These are phyloP conservation scores for Anethum foeniculum DNA, from an alignment of 140 eudicot genomes.

Conservation along the genomic window DNA sequence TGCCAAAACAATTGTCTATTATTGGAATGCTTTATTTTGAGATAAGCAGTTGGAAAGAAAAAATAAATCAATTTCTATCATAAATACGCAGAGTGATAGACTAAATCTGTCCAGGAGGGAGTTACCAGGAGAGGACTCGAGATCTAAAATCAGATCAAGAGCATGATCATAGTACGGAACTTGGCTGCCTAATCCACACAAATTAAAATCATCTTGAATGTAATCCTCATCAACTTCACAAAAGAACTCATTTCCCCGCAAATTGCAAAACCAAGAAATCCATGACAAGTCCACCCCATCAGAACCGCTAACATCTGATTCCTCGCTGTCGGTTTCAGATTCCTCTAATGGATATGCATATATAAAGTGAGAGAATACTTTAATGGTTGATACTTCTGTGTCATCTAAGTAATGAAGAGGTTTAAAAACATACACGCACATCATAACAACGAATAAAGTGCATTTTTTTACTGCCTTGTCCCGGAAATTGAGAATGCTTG, in stretches of 20 bases:
- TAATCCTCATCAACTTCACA: conserved; percentile 64
- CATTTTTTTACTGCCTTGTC: too few relatives aligned
- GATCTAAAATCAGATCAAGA: conserved; percentile 49
- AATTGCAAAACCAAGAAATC: conserved; percentile 61
- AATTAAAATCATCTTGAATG: conserved; percentile 59
- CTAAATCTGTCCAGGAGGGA: neutral
- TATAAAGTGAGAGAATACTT: neutral
- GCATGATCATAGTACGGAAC: conserved; percentile 57
- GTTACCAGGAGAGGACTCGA: conserved; percentile 51
- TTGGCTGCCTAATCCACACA: conserved; percentile 52
- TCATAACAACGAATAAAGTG: neutral
- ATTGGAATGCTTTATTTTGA: neutral
- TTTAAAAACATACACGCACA: neutral
- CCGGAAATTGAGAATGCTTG: neutral
- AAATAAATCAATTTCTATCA: neutral
- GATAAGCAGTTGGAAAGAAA: neutral
- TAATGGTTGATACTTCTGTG: neutral
- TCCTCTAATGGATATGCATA: conserved; percentile 27
- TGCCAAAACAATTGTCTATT: neutral
- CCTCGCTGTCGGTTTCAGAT: conserved; percentile 59
- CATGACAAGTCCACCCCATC: conserved; percentile 55
- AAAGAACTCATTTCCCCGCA: conserved; percentile 54
- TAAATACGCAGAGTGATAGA: neutral
- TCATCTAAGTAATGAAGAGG: neutral
- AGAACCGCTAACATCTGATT: conserved; percentile 57